A percentile compares a stretch with the other conserved stretches of the same genome.
Conservation (phyloP, 2,329 filamentous ascomycete species). For the Botrytis medusae region DNA sequence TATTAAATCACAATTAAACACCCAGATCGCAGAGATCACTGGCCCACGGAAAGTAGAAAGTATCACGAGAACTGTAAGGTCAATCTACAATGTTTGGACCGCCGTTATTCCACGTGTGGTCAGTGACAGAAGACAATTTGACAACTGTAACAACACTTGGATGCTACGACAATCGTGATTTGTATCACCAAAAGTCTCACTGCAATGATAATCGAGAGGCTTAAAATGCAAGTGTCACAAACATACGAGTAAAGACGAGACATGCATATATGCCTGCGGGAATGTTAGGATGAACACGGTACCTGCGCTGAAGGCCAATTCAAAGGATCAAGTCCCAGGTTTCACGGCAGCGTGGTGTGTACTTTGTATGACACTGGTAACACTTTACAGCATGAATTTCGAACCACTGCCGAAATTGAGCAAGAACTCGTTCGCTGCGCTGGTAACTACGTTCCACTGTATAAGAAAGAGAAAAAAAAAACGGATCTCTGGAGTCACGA, state of each 20-base stretch:
- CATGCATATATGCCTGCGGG: background rate
- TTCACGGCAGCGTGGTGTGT: constrained; percentile 1
- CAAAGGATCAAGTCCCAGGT: background rate
- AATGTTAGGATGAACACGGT: background rate
- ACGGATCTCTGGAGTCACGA: background rate
- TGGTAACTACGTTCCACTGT: background rate
- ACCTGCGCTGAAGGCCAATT: background rate
- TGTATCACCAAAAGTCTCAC: background rate
- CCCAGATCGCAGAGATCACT: background rate
- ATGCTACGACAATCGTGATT: background rate
- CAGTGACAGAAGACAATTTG: background rate
- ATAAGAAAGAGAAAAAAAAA: background rate
- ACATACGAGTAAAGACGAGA: constrained; percentile 4
- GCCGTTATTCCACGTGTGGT: background rate
- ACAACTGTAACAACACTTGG: background rate
- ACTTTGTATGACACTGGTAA: background rate
- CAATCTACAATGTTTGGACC: background rate
- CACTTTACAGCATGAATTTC: background rate
- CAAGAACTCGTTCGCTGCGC: background rate
- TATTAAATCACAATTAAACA: background rate
- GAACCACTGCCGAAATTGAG: background rate
- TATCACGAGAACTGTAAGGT: background rate
- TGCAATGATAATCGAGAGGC: background rate
- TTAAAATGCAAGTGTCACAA: background rate
- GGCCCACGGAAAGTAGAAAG: background rate